Percentiles rank a stretch among this genome's conserved stretches.
These are phyloP conservation scores for Solanum bulbocastanum DNA, from an alignment of 257 asterid genomes.

Conservation along the genomic window DNA sequence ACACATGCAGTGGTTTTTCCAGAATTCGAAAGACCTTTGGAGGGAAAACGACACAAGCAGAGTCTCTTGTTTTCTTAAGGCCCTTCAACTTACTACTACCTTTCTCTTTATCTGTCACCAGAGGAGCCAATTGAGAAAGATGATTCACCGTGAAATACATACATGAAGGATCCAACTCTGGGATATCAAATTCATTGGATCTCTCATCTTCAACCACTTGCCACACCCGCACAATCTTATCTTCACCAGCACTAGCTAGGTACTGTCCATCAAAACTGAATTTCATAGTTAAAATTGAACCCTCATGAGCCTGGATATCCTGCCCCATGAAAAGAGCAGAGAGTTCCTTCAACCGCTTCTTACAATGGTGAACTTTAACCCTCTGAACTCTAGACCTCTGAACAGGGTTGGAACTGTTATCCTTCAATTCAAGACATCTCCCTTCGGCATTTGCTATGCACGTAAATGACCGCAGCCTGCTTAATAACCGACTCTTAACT, in stretches of 20 bases:
- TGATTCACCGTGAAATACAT: conserved; percentile 66
- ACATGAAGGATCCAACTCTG: conserved; percentile 74
- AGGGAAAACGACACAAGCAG: conserved; percentile 79
- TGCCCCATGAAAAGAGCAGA: conserved; percentile 77
- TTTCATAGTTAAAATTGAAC: conserved; percentile 74
- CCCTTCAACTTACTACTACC: conserved; percentile 24
- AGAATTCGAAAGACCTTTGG: conserved; percentile 61
- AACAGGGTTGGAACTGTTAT: conserved; percentile 1
- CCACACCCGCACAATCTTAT: conserved; percentile 71
- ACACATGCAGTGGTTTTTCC: conserved; percentile 70
- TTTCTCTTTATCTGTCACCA: conserved; percentile 43
- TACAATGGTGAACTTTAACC: conserved; percentile 47
- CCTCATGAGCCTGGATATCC: conserved; percentile 76
- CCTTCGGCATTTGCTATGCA: conserved; percentile 27
- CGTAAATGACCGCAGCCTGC: conserved; percentile 42
- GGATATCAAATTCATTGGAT: conserved; percentile 38
- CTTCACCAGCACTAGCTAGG: conserved; percentile 87
- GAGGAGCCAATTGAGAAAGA: conserved; percentile 59
- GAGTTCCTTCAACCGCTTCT: conserved; percentile 57
- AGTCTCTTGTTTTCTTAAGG: conserved; percentile 44
- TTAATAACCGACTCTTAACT: conserved; percentile 41
- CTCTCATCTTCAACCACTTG: conserved; percentile 78
- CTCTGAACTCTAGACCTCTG: conserved; percentile 31
- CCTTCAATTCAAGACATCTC: conserved; percentile 12
- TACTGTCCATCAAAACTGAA: conserved; percentile 74